Evolutionary conservation across 148 eudicot genomes (phyloP).

Genomic region (Chenopodium quinoa): DNA sequence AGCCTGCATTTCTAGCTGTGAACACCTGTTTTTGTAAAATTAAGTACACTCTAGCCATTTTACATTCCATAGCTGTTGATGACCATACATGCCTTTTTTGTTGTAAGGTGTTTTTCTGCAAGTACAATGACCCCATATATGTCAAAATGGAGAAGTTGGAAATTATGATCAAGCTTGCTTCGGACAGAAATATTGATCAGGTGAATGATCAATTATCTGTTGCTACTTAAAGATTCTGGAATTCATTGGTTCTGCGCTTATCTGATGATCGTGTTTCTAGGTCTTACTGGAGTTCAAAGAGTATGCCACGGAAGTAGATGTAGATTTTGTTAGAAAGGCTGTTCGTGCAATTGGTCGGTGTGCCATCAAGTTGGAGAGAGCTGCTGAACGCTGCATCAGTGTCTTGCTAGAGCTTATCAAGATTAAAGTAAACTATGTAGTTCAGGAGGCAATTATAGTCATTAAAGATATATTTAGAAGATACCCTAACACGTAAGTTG

Average conservation of each 20-base stretch:
- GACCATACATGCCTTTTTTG: slow-evolving; percentile 6
- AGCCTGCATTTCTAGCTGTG: background rate
- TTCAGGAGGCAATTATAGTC: slow-evolving; percentile 98
- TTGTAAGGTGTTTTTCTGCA: slow-evolving; percentile 90
- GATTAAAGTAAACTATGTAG: slow-evolving; percentile 98
- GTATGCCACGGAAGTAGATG: slow-evolving; percentile 98
- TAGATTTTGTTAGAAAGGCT: slow-evolving; percentile 96
- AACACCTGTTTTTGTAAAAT: background rate
- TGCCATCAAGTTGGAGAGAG: slow-evolving; percentile 98
- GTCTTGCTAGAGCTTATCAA: slow-evolving; percentile 95
- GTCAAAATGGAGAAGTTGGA: slow-evolving; percentile 99
- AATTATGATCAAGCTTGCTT: slow-evolving; percentile 99
- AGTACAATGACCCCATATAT: slow-evolving; percentile 97
- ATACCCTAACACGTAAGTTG: slow-evolving; percentile 92
- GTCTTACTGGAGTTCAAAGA: slow-evolving; percentile 97
- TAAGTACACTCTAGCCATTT: background rate
- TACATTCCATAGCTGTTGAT: background rate
- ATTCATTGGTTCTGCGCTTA: background rate
- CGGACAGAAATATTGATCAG: slow-evolving; percentile 97
- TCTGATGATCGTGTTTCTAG: slow-evolving; percentile 38
- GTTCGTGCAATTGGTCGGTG: slow-evolving; percentile 99
- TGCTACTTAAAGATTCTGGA: slow-evolving; percentile 1
- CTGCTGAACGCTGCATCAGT: slow-evolving; percentile 98
- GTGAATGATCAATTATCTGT: slow-evolving; percentile 27
- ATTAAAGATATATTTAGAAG: slow-evolving; percentile 96